Evolutionary conservation across 1,284 basidiomycete genomes (phyloP).

Genomic region (Cutaneotrichosporon arboriforme): DNA sequence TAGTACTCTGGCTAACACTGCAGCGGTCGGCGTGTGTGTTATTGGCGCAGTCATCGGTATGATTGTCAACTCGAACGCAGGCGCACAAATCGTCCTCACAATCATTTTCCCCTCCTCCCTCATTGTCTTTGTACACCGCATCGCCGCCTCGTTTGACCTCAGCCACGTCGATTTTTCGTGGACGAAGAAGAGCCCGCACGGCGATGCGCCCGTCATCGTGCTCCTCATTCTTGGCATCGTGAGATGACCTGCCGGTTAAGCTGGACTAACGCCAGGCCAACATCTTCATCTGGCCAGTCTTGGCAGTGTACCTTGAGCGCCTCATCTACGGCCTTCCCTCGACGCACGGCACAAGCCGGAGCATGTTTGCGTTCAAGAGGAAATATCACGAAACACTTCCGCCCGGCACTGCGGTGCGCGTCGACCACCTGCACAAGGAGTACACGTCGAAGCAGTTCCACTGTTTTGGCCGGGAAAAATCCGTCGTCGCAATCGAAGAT

Average conservation of each 20-base stretch:
- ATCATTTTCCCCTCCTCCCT: slow-evolving; percentile 68
- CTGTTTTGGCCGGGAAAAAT: slow-evolving; percentile 37
- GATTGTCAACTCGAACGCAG: slow-evolving; percentile 53
- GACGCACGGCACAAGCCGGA: slow-evolving; percentile 8
- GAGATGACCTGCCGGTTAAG: slow-evolving; percentile 37
- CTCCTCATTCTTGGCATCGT: slow-evolving; percentile 62
- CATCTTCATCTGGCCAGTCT: slow-evolving; percentile 64
- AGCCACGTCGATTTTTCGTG: slow-evolving; percentile 55
- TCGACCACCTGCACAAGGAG: slow-evolving; percentile 24
- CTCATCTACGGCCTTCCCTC: slow-evolving; percentile 55
- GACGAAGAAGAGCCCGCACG: slow-evolving; percentile 58
- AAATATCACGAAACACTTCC: slow-evolving; percentile 1
- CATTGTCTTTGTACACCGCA: slow-evolving; percentile 65
- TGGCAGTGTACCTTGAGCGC: slow-evolving; percentile 59
- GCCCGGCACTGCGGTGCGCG: slow-evolving; percentile 18
- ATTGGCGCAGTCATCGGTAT: slow-evolving; percentile 55
- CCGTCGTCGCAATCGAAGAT: slow-evolving; percentile 59
- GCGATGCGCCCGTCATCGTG: slow-evolving; percentile 56
- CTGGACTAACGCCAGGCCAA: slow-evolving; percentile 52
- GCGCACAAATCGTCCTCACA: slow-evolving; percentile 56
- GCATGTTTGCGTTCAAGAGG: neutral
- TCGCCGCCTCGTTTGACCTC: slow-evolving; percentile 63
- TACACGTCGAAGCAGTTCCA: slow-evolving; percentile 24
- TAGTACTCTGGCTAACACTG: neutral
- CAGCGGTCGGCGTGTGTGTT: neutral